Conservation (phyloP, 129 eudicot species). For the Flaveria bidentis region DNA sequence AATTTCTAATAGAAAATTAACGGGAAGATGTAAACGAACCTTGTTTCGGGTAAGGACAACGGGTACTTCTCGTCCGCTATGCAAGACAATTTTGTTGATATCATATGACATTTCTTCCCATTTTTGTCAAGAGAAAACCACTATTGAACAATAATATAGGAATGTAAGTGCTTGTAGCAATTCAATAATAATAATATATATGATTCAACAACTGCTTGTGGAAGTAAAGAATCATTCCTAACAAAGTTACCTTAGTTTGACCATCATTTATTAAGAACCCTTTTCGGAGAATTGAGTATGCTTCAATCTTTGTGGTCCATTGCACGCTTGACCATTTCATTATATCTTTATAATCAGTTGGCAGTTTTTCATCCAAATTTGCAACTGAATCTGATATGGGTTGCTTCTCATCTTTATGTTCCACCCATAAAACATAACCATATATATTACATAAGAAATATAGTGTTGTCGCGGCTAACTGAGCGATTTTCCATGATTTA, state of each 20-base stretch:
- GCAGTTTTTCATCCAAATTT: conserved; percentile 13
- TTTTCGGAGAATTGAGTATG: conserved; percentile 1
- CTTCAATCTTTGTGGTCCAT: conserved; percentile 21
- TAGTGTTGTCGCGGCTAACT: too few species aligned
- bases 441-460: not conserved
- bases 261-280: conserved; percentile 11
- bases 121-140: conserved; percentile 20
- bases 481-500: not conserved
- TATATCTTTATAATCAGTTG: not conserved
- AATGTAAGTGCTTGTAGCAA: not conserved
- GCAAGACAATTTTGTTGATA: not conserved
- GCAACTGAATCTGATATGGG: conserved; percentile 1
- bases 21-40: not conserved
- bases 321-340: not conserved
- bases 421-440: not conserved
- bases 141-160: not conserved
- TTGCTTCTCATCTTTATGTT: conserved; percentile 16
- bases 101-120: conserved; percentile 27
- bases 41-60: not conserved
- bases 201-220: not conserved
- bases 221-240: not conserved
- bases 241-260: not conserved
- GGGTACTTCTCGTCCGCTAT: too few species aligned
- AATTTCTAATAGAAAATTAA: not conserved
- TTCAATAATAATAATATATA: not conserved